Conservation (phyloP, 768 basidiomycete genomes). For the Myochromella boudieri region DNA sequence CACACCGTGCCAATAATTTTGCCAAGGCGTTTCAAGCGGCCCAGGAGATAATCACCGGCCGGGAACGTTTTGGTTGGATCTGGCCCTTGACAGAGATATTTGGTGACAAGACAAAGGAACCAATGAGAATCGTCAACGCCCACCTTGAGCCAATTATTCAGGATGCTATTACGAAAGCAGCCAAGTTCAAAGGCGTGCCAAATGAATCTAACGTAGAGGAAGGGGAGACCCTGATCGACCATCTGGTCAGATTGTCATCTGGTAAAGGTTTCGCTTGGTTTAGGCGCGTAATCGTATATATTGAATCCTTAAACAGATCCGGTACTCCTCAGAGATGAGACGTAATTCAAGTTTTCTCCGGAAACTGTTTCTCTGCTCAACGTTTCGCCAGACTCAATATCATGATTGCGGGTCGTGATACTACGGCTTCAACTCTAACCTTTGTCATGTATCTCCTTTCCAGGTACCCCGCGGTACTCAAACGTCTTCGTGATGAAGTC, state of each 20-base stretch:
- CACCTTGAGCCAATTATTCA: constrained; percentile 52
- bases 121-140: constrained; percentile 53
- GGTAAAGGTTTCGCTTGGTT: constrained; percentile 34
- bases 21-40: constrained; percentile 48
- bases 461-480: constrained; percentile 46
- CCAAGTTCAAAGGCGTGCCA: constrained; percentile 23
- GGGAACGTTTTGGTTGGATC: constrained; percentile 44
- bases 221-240: constrained; percentile 52
- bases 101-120: constrained; percentile 41
- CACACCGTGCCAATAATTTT: constrained; percentile 41
- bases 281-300: too few species aligned
- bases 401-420: constrained; percentile 48
- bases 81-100: constrained; percentile 57
- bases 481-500: constrained; percentile 56
- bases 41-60: constrained; percentile 39
- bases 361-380: neutral
- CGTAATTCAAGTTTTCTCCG: constrained; percentile 22
- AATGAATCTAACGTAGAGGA: constrained; percentile 30
- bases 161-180: constrained; percentile 42
- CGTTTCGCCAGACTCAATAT: constrained; percentile 36
- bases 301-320: constrained; percentile 29
- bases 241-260: constrained; percentile 50
- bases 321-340: constrained; percentile 48
- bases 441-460: constrained; percentile 41
- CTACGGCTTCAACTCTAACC: constrained; percentile 41